Evolutionary conservation across 2,329 filamentous ascomycete species (phyloP), one percentile per base, ranked within the genome.

Genomic region (Microsporum ferrugineum): DNA sequence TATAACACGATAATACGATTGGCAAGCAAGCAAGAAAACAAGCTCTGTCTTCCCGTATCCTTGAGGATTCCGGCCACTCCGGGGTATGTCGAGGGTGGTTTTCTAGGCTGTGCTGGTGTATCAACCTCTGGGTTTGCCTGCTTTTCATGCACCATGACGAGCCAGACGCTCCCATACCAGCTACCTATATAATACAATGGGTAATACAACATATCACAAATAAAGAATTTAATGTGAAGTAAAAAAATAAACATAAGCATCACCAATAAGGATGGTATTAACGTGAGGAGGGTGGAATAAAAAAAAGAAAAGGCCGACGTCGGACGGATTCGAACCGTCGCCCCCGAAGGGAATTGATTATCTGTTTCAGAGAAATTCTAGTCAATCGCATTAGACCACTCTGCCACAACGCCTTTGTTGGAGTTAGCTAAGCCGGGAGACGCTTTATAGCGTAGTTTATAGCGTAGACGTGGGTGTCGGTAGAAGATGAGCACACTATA

Each of bases 221-320:
- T 43, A 43, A 7, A 43, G n/a, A 51, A 45, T 45, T 10, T 5
- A 34, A 34, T 4, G n/a, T 1, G 8, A 49, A 27, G 23, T 27
- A 33, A 34, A 5, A 53, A 33, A 27, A 14, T 14, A 12, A 10
- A n/a, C 2, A n/a, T n/a, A 53, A 53, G 45, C 27, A 31, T 51
- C 17, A 31, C 7, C 27, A 51, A 51, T 23, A 49, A 27, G 17
- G 23, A 17, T 12, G 23, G 45, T 31, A 34, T 36, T n/a, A 23
- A 57, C 8, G 29, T 53, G 1, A 43, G 59, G 3, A 12, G 41
- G 10, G 27, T 55, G 3, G 31, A 61, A 1, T 8, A 45, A 2
- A 53, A 63, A 31, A 63, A 67, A 53, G n/a, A 61, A 49, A 63
- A 70, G 14, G 23, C 41, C 56, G 43, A 62, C 17, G 57, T 51